Evolutionary conservation across 768 basidiomycete species (phyloP).

Genomic region (Leccinum variicolor): DNA sequence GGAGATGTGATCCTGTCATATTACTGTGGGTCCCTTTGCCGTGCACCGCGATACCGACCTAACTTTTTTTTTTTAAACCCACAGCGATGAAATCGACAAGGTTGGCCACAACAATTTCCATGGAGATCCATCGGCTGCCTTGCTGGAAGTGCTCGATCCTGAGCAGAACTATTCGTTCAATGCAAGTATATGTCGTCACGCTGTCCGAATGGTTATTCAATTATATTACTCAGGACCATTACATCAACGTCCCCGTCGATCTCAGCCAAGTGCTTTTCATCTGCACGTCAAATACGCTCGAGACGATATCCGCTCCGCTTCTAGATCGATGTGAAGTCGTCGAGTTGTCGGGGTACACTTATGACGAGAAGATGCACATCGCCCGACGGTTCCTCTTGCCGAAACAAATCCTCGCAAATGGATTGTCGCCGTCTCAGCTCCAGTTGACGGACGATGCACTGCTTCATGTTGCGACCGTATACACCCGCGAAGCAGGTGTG

Average conservation of each 20-base stretch:
- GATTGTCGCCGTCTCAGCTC: conserved; percentile 59
- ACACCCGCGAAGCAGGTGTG: conserved; percentile 93
- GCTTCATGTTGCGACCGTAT: conserved; percentile 68
- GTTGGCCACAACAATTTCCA: conserved; percentile 84
- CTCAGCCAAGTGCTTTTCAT: conserved; percentile 88
- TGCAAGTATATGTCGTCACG: conserved; percentile 35
- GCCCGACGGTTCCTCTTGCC: conserved; percentile 84
- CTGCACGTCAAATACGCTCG: conserved; percentile 87
- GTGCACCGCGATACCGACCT: neutral
- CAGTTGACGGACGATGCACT: conserved; percentile 67
- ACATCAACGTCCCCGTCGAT: conserved; percentile 85
- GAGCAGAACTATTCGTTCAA: conserved; percentile 88
- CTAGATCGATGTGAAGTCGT: conserved; percentile 89
- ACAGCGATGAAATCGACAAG: conserved; percentile 87
- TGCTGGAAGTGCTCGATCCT: conserved; percentile 91
- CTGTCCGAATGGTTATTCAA: neutral
- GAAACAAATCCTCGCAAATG: conserved; percentile 82
- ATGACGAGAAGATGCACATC: conserved; percentile 90
- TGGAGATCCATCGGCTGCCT: conserved; percentile 86
- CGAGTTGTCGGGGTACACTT: conserved; percentile 80
- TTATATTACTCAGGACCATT: conserved; percentile 68
- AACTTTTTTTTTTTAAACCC: neutral
- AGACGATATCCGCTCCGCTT: conserved; percentile 84
- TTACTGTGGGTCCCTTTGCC: conserved; percentile 45
- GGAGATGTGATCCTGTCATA: conserved; percentile 75